A percentile compares a stretch with the other conserved stretches of the same genome.
These are phyloP conservation scores for Penicillium oxalicum DNA, from an alignment of 2,329 filamentous ascomycete genomes.

Conservation along the genomic window DNA sequence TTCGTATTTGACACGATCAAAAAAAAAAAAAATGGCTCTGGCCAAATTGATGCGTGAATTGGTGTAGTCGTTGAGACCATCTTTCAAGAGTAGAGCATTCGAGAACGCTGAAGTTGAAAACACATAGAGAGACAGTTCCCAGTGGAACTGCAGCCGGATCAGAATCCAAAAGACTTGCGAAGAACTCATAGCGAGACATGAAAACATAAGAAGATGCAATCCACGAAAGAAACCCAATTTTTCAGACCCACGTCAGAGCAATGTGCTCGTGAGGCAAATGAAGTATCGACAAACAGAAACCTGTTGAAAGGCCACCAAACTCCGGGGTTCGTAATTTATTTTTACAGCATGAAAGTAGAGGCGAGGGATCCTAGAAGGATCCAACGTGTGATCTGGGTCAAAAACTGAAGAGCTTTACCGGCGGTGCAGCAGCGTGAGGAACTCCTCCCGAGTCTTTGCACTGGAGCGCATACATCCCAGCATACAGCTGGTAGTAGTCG, in stretches of 20 bases:
- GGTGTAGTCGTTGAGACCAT: no score
- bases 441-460: constrained; percentile 92
- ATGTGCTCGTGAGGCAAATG: constrained; percentile 13
- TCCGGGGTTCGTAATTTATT: constrained; percentile 28
- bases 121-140: no score
- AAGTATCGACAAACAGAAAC: constrained; percentile 24
- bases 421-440: constrained; percentile 71
- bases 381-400: background rate
- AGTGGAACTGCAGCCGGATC: no score
- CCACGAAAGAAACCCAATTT: constrained; percentile 12
- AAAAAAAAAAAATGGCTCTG: no score
- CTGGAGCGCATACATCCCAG: constrained; percentile 91
- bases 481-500: constrained; percentile 93
- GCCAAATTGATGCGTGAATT: no score
- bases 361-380: constrained; percentile 8
- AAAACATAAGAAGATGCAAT: constrained; percentile 1
- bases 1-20: no score
- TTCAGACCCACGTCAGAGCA: constrained; percentile 19
- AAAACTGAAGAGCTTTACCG: constrained; percentile 25
- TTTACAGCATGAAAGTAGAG: constrained; percentile 21
- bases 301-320: constrained; percentile 41
- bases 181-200: constrained; percentile 4
- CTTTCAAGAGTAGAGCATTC: background rate
- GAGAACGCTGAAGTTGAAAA: no score
- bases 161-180: constrained; percentile 11